A percentile compares a stretch with the other conserved stretches of the same genome.
phyloP scores from a whole-genome alignment of 1,284 basidiomycete species.

The Microstroma glucosiphilum region DNA sequence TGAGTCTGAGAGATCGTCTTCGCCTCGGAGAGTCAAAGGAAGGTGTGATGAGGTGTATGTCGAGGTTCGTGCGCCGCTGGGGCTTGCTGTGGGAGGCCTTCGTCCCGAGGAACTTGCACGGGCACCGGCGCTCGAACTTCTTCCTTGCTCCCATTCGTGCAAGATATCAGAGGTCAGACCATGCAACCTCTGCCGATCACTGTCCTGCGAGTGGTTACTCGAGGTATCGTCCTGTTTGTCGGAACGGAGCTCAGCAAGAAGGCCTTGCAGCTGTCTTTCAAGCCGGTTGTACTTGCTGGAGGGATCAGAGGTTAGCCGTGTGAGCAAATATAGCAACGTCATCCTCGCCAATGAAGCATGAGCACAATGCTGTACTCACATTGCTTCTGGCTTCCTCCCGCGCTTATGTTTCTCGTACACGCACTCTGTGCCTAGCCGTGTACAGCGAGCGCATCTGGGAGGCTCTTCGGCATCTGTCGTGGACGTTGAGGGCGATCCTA shows the following conservation, averaged over 20 bases:
- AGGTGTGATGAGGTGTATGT: neutral
- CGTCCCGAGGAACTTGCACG: too few species aligned
- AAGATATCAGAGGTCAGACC: neutral
- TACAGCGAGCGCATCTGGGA: neutral
- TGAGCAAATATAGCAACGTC: too few species aligned
- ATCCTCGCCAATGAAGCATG: too few species aligned
- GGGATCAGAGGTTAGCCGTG: too few species aligned
- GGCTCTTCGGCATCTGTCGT: neutral
- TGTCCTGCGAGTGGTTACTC: neutral
- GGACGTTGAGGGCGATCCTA: neutral
- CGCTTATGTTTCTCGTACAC: conserved; percentile 6
- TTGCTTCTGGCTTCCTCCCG: neutral
- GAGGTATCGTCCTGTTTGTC: neutral
- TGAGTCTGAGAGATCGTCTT: conserved; percentile 7
- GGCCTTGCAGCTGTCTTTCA: neutral
- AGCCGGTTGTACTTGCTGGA: neutral
- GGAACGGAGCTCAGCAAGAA: neutral
- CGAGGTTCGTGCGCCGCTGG: neutral
- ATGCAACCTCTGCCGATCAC: neutral
- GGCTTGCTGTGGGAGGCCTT: neutral
- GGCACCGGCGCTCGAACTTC: too few species aligned
- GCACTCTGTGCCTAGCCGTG: neutral
- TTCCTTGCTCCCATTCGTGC: neutral
- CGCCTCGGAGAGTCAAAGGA: neutral
- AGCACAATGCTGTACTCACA: neutral